phyloP scores from a whole-genome alignment of 495 filamentous ascomycete genomes.

The Talaromyces borbonicus region DNA sequence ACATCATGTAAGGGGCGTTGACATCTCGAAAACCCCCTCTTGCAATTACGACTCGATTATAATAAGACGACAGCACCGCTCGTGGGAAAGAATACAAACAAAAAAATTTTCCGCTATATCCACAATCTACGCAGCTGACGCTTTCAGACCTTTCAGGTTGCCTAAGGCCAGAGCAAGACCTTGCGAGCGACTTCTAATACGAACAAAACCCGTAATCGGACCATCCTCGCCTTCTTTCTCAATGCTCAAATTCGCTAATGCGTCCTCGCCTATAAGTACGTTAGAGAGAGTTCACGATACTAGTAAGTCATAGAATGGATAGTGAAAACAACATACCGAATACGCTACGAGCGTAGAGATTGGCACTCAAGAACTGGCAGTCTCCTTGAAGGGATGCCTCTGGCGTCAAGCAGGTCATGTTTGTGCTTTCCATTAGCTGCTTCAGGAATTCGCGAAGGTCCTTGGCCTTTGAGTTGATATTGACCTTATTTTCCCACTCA shows the following conservation, averaged over 20 bases:
- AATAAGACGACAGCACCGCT: conserved; percentile 3
- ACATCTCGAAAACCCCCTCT: neutral
- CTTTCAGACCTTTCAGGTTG: conserved; percentile 86
- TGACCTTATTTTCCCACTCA: conserved; percentile 99
- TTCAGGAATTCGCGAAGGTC: conserved; percentile 84
- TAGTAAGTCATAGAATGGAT: conserved; percentile 8
- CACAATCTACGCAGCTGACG: conserved; percentile 32
- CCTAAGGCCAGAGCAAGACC: conserved; percentile 90
- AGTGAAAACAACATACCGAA: conserved; percentile 66
- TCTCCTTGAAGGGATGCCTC: conserved; percentile 95
- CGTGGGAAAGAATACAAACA: conserved; percentile 1
- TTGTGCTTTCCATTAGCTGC: conserved; percentile 93
- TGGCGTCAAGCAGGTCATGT: conserved; percentile 96
- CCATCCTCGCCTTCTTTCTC: conserved; percentile 96
- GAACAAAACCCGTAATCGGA: conserved; percentile 95
- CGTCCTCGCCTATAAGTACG: conserved; percentile 76
- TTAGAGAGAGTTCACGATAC: conserved; percentile 15
- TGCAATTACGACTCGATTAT: neutral
- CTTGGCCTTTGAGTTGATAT: conserved; percentile 97
- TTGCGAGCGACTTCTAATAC: conserved; percentile 95
- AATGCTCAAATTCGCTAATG: conserved; percentile 92
- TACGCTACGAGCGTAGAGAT: conserved; percentile 93
- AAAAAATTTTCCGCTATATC: conserved; percentile 9
- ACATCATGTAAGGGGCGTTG: too few relatives aligned
- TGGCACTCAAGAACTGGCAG: conserved; percentile 95